These are phyloP conservation scores for Entomortierella lignicola DNA, from an alignment of 192 early-diverging fungal species.

Conservation along the genomic window DNA sequence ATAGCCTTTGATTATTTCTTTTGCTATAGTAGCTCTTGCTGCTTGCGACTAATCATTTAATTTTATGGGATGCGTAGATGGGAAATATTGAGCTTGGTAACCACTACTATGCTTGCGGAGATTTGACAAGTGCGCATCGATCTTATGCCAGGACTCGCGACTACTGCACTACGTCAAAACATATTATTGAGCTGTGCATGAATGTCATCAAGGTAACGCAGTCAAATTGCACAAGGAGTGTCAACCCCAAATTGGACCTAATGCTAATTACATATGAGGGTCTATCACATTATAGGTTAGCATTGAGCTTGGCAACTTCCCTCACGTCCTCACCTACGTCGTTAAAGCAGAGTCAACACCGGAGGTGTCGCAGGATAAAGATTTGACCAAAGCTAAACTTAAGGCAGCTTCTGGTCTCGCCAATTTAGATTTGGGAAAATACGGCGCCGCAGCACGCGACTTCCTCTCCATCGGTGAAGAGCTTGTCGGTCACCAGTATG, in stretches of 20 bases:
- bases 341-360: conserved; percentile 74
- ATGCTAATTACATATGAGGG: background rate
- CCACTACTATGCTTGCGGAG: conserved; percentile 78
- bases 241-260: background rate
- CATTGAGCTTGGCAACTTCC: conserved; percentile 75
- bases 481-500: conserved; percentile 32
- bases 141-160: conserved; percentile 79
- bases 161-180: conserved; percentile 79
- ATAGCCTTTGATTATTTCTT: background rate
- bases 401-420: conserved; percentile 74
- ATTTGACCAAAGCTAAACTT: conserved; percentile 66
- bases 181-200: conserved; percentile 85
- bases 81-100: conserved; percentile 85
- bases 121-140: conserved; percentile 73
- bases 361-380: conserved; percentile 70
- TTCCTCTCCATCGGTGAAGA: conserved; percentile 62
- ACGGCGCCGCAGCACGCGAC: conserved; percentile 66
- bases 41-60: no score
- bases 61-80: conserved; percentile 63
- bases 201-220: conserved; percentile 77
- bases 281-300: conserved; percentile 58
- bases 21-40: background rate
- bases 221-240: background rate
- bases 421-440: conserved; percentile 69
- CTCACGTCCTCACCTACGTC: conserved; percentile 77